Evolutionary conservation across 768 basidiomycete species (phyloP).

Genomic region (Sporobolomyces phaffii): DNA sequence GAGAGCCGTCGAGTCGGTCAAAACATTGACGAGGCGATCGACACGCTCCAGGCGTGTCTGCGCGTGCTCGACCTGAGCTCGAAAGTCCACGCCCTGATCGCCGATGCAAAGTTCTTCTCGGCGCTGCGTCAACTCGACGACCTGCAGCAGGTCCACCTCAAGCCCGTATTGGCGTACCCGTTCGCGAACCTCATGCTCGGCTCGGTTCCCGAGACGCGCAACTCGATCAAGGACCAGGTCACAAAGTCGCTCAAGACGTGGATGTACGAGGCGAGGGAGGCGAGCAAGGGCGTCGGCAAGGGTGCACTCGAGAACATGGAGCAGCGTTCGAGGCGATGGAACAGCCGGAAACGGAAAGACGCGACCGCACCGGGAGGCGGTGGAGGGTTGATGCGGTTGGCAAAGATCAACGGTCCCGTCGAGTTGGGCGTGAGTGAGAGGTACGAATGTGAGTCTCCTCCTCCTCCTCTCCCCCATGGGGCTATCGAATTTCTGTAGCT

Average conservation of each 20-base stretch:
- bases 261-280: constrained; percentile 91
- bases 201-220: constrained; percentile 80
- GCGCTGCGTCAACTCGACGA: constrained; percentile 88
- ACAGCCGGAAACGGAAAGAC: constrained; percentile 75
- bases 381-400: constrained; percentile 62
- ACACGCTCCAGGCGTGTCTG: constrained; percentile 85
- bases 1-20: constrained; percentile 87
- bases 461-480: not conserved
- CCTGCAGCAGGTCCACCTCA: constrained; percentile 69
- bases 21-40: constrained; percentile 93
- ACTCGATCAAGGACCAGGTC: constrained; percentile 85
- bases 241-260: constrained; percentile 94
- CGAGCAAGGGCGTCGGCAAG: too few species aligned
- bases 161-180: constrained; percentile 82
- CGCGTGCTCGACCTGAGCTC: constrained; percentile 87
- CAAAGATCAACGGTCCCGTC: constrained; percentile 58
- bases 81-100: constrained; percentile 86
- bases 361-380: too few species aligned
- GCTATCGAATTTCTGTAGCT: not conserved
- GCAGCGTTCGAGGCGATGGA: constrained; percentile 65
- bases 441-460: constrained; percentile 68
- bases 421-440: constrained; percentile 89
- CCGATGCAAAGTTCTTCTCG: constrained; percentile 91
- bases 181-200: constrained; percentile 86
- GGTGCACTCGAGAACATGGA: constrained; percentile 89